Evolutionary conservation across 331 rosid genomes (phyloP), one percentile per base, ranked within the genome.

Genomic region (Dryas integrifolia): DNA sequence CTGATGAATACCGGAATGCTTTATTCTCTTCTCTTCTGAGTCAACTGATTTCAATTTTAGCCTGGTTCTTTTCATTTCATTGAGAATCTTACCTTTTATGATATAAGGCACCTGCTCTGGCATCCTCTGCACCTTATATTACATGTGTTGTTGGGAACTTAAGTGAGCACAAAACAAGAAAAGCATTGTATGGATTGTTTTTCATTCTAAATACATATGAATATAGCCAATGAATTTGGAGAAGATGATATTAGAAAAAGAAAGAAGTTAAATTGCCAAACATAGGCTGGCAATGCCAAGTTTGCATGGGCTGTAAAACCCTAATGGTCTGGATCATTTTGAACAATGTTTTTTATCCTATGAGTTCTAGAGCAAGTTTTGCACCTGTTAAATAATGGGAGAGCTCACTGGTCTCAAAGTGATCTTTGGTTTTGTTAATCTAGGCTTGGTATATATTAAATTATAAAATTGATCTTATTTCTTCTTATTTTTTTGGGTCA

Each of bases 331-430:
- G 26, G 26, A 12, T n/a, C 40, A 41, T 40, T 18, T 39, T 55
- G 9, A 6, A 7, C 39, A 2, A n/a, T 40, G 7, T 51, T 68
- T 51, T 11, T 3, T 39, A 9, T 60, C 40, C 41, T 30, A n/a
- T 68, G 30, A 39, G 65, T 68, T 35, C 49, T 38, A n/a, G 7
- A 52, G 38, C 73, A 15, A 41, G 65, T 70, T 56, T 39, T 41
- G 51, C 5, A 7, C 4, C 51, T 53, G 10, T 5, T 15, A 38
- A 9, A 58, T 58, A 26, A 26, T 3, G 4, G 41, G 41, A 26
- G 26, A 11, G 41, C 11, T 8, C 10, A 24, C 30, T 13, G 35
- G 51, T 16, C 62, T 21, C 62, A 52, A 10, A 10, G 40, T 52
- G 18, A 18, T 52, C 49, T 69, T 13, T 39, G 39, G 50, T 41